These are phyloP conservation scores for Penicillium decumbens DNA, from an alignment of 2,329 filamentous ascomycete species.

Conservation along the genomic window DNA sequence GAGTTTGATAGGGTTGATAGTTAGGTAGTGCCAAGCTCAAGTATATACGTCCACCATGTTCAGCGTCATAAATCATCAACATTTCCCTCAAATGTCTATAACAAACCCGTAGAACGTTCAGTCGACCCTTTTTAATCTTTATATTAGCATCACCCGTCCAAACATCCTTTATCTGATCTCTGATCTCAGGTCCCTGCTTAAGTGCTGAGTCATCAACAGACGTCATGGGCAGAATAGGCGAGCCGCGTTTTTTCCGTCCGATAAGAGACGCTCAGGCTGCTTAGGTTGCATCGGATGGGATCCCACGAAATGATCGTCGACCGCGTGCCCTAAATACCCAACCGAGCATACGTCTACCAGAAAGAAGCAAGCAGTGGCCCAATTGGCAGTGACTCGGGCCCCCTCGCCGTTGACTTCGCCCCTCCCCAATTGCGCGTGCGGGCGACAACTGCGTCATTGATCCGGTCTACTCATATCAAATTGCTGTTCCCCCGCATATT, in stretches of 20 bases:
- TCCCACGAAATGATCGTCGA: constrained; percentile 13
- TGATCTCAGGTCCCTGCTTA: neutral
- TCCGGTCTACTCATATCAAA: constrained; percentile 18
- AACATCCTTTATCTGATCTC: neutral
- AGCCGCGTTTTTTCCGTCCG: constrained; percentile 10
- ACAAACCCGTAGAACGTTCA: too few species aligned
- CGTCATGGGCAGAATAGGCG: constrained; percentile 17
- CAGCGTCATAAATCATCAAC: neutral
- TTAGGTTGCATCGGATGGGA: constrained; percentile 6
- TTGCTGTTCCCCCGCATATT: constrained; percentile 27
- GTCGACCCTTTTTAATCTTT: neutral
- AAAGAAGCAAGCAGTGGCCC: neutral
- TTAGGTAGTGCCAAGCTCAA: neutral
- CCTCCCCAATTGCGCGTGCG: constrained; percentile 16
- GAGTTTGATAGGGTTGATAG: neutral
- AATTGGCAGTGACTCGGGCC: constrained; percentile 5
- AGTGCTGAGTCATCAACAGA: constrained; percentile 23
- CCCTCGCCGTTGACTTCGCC: constrained; percentile 8
- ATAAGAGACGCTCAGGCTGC: neutral
- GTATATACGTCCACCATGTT: neutral
- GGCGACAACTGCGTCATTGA: constrained; percentile 20
- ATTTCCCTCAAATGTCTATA: neutral
- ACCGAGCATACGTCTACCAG: neutral
- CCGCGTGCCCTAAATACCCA: constrained; percentile 4
- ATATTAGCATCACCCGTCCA: neutral